These are phyloP conservation scores for Pholiota molesta DNA, from an alignment of 768 basidiomycete species.

Conservation along the genomic window DNA sequence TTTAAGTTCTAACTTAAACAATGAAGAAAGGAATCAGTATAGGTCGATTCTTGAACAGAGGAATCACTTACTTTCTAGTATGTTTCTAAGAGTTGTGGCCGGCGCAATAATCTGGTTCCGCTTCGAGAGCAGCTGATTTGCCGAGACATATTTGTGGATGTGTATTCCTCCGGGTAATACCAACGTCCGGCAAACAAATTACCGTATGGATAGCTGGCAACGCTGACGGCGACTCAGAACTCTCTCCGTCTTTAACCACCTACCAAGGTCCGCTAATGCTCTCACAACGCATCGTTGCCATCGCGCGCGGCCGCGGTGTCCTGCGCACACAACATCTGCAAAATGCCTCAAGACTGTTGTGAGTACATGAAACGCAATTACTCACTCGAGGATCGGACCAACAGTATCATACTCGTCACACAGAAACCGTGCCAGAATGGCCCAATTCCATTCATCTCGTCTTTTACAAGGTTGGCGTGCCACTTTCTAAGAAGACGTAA, in stretches of 20 bases:
- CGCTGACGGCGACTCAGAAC: slow-evolving; percentile 4
- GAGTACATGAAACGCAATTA: slow-evolving; percentile 13
- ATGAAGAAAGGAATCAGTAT: background rate
- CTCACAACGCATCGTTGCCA: slow-evolving; percentile 67
- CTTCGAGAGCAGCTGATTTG: background rate
- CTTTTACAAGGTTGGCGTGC: slow-evolving; percentile 65
- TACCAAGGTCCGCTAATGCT: slow-evolving; percentile 62
- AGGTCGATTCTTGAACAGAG: background rate
- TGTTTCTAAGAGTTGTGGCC: no score
- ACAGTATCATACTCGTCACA: slow-evolving; percentile 35
- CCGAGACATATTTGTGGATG: background rate
- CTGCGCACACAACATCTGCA: slow-evolving; percentile 39
- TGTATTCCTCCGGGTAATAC: background rate
- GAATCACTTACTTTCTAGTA: background rate
- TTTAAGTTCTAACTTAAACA: no score
- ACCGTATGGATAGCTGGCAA: slow-evolving; percentile 19
- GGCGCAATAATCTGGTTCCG: no score
- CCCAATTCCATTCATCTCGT: slow-evolving; percentile 71
- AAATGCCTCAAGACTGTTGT: slow-evolving; percentile 26
- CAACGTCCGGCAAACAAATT: slow-evolving; percentile 21
- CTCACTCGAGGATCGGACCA: slow-evolving; percentile 9
- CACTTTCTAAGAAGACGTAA: background rate
- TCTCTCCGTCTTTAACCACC: slow-evolving; percentile 5
- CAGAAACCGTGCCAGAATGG: slow-evolving; percentile 47
- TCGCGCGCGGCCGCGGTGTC: slow-evolving; percentile 63